Evolutionary conservation across 768 basidiomycete species (phyloP).

Genomic region (Rhizopogon vinicolor): DNA sequence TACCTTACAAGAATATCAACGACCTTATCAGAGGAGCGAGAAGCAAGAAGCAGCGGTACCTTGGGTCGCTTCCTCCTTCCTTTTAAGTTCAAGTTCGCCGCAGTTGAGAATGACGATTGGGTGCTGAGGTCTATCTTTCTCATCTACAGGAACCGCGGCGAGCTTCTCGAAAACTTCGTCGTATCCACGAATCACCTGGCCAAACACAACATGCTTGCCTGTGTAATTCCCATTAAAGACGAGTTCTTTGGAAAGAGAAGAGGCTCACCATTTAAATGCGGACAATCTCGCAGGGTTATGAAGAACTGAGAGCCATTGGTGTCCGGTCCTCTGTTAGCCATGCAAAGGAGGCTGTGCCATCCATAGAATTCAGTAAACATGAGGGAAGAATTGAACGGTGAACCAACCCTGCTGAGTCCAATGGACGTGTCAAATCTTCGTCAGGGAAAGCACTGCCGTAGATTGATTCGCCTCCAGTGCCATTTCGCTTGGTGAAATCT

Average conservation of each 20-base stretch:
- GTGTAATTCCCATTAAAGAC: background rate
- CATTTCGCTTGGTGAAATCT: conserved; percentile 80
- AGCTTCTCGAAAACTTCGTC: conserved; percentile 56
- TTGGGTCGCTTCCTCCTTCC: conserved; percentile 6
- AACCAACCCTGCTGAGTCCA: conserved; percentile 61
- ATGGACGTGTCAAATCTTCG: conserved; percentile 60
- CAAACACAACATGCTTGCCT: conserved; percentile 62
- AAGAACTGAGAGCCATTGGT: conserved; percentile 91
- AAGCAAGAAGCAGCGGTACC: conserved; percentile 7
- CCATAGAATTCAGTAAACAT: background rate
- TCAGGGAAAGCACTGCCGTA: conserved; percentile 74
- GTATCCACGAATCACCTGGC: conserved; percentile 54
- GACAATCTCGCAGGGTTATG: conserved; percentile 70
- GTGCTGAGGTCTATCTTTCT: conserved; percentile 64
- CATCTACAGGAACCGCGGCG: conserved; percentile 62
- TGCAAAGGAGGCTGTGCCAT: conserved; percentile 62
- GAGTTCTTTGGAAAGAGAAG: background rate
- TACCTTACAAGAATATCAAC: conserved; percentile 1
- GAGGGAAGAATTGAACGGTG: background rate
- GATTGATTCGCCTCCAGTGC: conserved; percentile 78
- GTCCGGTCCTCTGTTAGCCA: conserved; percentile 84
- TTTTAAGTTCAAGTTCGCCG: conserved; percentile 78
- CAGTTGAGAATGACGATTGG: conserved; percentile 72
- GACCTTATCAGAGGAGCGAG: background rate
- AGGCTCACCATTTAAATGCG: conserved; percentile 65